phyloP scores from a whole-genome alignment of 805 yeast species.

The Limtongia smithiae region DNA sequence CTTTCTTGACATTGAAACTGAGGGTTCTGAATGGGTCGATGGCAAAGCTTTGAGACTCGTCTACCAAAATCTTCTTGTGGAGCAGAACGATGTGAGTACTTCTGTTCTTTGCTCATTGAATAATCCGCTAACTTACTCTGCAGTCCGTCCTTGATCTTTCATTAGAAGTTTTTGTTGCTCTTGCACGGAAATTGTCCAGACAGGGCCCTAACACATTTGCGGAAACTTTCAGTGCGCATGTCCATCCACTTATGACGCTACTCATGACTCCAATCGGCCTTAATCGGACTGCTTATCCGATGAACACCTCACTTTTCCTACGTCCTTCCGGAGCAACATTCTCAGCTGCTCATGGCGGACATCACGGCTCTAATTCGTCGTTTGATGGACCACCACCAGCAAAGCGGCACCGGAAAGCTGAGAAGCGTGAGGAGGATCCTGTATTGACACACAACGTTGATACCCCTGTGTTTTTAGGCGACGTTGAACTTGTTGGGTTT shows the following conservation, averaged over 20 bases:
- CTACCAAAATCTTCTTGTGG: slow-evolving; percentile 83
- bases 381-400: slow-evolving; percentile 6
- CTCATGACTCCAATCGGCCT: slow-evolving; percentile 93
- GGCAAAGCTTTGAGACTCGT: slow-evolving; percentile 68
- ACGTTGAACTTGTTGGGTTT: slow-evolving; percentile 75
- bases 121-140: background rate
- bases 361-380: background rate
- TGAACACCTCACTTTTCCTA: slow-evolving; percentile 71
- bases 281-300: slow-evolving; percentile 78
- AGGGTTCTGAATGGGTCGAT: slow-evolving; percentile 67
- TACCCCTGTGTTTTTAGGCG: slow-evolving; percentile 88
- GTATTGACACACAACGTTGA: slow-evolving; percentile 67
- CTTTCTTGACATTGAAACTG: slow-evolving; percentile 52
- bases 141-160: slow-evolving; percentile 20
- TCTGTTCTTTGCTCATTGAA: background rate
- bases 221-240: slow-evolving; percentile 52
- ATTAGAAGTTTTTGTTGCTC: slow-evolving; percentile 16
- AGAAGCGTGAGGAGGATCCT: slow-evolving; percentile 6
- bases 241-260: slow-evolving; percentile 54
- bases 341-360: slow-evolving; percentile 9
- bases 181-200: slow-evolving; percentile 9
- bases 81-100: slow-evolving; percentile 61
- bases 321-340: slow-evolving; percentile 68
- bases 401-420: slow-evolving; percentile 23
- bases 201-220: slow-evolving; percentile 41